These are phyloP conservation scores for Corylus avellana DNA, from an alignment of 306 rosid genomes.

Conservation along the genomic window DNA sequence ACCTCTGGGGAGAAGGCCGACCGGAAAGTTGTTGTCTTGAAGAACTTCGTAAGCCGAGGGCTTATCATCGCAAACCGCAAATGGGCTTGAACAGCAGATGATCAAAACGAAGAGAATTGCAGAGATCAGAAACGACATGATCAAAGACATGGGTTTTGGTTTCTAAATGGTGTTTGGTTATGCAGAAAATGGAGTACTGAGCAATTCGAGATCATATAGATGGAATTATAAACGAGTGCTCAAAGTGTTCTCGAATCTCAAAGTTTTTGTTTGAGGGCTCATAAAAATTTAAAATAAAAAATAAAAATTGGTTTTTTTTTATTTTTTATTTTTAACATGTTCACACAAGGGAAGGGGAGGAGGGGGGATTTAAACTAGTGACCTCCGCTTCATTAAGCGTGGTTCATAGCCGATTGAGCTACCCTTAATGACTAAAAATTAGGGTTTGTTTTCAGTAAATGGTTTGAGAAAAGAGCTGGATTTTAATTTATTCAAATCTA, in stretches of 20 bases:
- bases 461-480: too few species aligned
- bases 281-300: neutral
- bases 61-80: conserved; percentile 3
- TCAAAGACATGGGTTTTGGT: neutral
- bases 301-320: too few species aligned
- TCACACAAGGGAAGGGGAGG: too few species aligned
- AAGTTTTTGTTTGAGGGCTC: neutral
- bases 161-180: neutral
- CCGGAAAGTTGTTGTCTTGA: conserved; percentile 51
- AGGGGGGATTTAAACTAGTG: too few species aligned
- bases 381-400: too few species aligned
- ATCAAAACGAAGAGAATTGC: conserved; percentile 8
- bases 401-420: too few species aligned
- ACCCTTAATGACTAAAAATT: too few species aligned
- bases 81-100: conserved; percentile 3
- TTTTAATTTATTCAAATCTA: too few species aligned
- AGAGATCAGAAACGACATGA: neutral
- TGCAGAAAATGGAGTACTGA: neutral
- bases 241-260: neutral
- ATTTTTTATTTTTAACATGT: too few species aligned
- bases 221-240: neutral
- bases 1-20: conserved; percentile 64
- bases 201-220: neutral
- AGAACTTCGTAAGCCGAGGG: conserved; percentile 57
- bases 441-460: too few species aligned